These are phyloP conservation scores for Mycena sp. DNA, from an alignment of 1,284 basidiomycete species.

Conservation along the genomic window DNA sequence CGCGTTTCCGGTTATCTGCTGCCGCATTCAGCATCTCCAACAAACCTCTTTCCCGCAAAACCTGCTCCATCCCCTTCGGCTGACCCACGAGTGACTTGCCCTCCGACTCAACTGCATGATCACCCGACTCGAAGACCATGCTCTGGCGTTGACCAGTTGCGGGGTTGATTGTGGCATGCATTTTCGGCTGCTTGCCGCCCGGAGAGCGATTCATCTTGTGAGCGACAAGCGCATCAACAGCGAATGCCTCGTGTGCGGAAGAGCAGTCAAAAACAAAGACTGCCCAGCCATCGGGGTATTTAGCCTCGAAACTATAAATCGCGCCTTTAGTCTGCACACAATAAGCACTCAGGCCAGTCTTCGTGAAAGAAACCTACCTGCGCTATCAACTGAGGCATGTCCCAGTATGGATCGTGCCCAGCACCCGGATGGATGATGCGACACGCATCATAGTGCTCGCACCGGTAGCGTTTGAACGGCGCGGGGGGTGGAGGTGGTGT, in stretches of 20 bases:
- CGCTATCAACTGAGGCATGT: slow-evolving; percentile 33
- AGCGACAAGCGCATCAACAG: slow-evolving; percentile 24
- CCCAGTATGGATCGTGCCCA: slow-evolving; percentile 42
- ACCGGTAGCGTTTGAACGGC: slow-evolving; percentile 17
- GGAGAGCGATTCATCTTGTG: slow-evolving; percentile 27
- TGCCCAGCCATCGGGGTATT: slow-evolving; percentile 13
- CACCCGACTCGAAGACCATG: slow-evolving; percentile 11
- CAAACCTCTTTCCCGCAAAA: slow-evolving; percentile 15
- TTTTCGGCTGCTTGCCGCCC: slow-evolving; percentile 13
- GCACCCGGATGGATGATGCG: slow-evolving; percentile 42
- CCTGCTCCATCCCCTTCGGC: slow-evolving; percentile 21
- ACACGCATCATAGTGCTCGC: slow-evolving; percentile 28
- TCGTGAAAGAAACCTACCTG: slow-evolving; percentile 24
- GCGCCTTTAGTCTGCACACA: slow-evolving; percentile 19
- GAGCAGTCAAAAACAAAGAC: slow-evolving; percentile 29
- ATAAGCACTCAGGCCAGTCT: not conserved
- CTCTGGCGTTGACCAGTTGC: slow-evolving; percentile 14
- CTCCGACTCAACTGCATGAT: slow-evolving; percentile 2
- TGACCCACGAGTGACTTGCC: slow-evolving; percentile 14
- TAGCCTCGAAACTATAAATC: slow-evolving; percentile 32
- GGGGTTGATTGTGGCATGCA: slow-evolving; percentile 11
- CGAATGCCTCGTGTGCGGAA: slow-evolving; percentile 27
- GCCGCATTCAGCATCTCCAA: slow-evolving; percentile 4
- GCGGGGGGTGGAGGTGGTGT: slow-evolving; percentile 17
- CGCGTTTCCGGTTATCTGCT: slow-evolving; percentile 1